Evolutionary conservation across 257 asterid species (phyloP), one percentile per base, ranked within the genome.

Genomic region (Lithospermum erythrorhizon): DNA sequence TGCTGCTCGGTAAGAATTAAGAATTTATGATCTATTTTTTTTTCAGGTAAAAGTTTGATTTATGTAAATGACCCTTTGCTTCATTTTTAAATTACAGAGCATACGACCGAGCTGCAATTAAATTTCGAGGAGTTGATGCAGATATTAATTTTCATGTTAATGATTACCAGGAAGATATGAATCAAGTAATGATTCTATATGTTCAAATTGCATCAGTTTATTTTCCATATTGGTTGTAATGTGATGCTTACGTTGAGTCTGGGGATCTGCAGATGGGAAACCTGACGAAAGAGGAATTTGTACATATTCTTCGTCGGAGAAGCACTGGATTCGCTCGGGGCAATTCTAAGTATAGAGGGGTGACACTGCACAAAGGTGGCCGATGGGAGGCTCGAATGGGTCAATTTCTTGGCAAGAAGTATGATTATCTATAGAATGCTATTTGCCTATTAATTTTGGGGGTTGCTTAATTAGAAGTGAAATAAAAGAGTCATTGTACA

Each of bases 111-210:
- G 96, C 96, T 55, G 96, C 96, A 17, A 79, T 87, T 62, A 85
- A 85, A 81, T 87, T 87, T 70, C 88, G 96, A 57, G 96, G 96
- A 57, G 83, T 81, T 71, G 94, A 83, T 62, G 96, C 96, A 35
- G 96, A 87, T 66, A 87, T 87, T 59, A 87, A 87, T 71, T 87
- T 87, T 76, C 79, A 65, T 14, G 66, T 85, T 18, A 20, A 63
- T 63, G 94, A 87, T 72, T 87, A 87, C 29, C 89, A 83, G 3
- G 91, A 87, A 63, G 96, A 85, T 66, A 76, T 85, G 87, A 79
- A 70, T 30, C 89, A 85, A 87, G 96, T 85, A 66, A 41, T 30
- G 60, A 5, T 47, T 29, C 54, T 21, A 20, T 13, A 41, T 41
- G 0, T 5, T 41, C 49, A 41, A 41, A 11, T 2, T 41, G 16